Evolutionary conservation across 2,329 filamentous ascomycete species (phyloP), one percentile per base, ranked within the genome.

Genomic region (Trichophaea hybrida): DNA sequence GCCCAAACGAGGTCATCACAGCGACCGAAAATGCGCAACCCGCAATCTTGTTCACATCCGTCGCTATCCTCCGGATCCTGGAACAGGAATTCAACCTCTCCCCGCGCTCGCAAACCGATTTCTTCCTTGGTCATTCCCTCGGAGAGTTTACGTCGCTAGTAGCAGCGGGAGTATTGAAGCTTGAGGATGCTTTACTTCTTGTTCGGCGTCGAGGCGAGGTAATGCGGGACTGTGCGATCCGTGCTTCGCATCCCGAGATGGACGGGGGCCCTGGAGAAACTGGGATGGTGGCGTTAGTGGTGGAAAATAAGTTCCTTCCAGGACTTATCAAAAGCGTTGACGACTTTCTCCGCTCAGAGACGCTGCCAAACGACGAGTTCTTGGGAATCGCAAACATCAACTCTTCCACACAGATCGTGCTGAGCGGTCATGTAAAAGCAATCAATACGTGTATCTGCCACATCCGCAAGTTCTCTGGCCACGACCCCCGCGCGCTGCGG

Each of bases 91-190:
- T 91, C 70, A 82, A 79, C 44, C 94, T 96, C 74, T 77, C 80
- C 59, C 79, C 83, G 5, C 34, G 53, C 4, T 8, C 33, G 31
- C 49, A 58, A n/a, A 73, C 76, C 6, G 87, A 95, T 73, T 82
- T 94, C 38, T 87, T 86, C 0, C 77, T 96, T 31, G 91, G 91
- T 7, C 91, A 97, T 73, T 94, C 88, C 4, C 77, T 97, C 8
- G 91, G 91, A 53, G 91, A 96, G 72, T 97, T 96, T 69, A 87
- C 91, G 1, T 90, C 91, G 1, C 77, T 97, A 49, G 88, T 94
- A 0, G 86, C 88, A 0, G 86, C 84, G 24, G 88, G 88, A 1
- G 87, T 93, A 71, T 76, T 96, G 37, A 74, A 78, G 35, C 93
- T 94, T 70, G 74, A 79, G 55, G 87, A 94, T 72, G 86, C 88